Conservation (phyloP, 805 yeast genomes). For the Cyberlindnera bimundalis region DNA sequence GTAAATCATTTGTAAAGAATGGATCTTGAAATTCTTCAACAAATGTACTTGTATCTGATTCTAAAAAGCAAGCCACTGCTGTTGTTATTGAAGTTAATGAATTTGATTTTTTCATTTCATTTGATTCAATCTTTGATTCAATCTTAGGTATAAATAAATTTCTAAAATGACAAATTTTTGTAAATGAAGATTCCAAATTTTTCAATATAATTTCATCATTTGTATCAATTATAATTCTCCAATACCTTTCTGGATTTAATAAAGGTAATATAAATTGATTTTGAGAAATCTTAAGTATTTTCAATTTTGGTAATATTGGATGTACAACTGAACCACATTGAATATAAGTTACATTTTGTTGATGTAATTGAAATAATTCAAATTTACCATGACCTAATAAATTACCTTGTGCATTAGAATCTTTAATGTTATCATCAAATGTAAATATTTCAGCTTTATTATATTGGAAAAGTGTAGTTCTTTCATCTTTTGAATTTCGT, state of each 20-base stretch:
- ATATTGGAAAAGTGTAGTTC: slow-evolving; percentile 18
- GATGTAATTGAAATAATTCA: slow-evolving; percentile 56
- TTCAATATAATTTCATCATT: slow-evolving; percentile 13
- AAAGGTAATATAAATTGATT: slow-evolving; percentile 59
- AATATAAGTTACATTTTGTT: slow-evolving; percentile 54
- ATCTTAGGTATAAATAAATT: slow-evolving; percentile 31
- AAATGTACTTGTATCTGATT: slow-evolving; percentile 35
- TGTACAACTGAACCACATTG: slow-evolving; percentile 66
- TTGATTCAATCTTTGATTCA: too few relatives aligned
- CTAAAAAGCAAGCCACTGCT: slow-evolving; percentile 35
- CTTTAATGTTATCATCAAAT: slow-evolving; percentile 23
- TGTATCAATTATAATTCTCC: slow-evolving; percentile 48
- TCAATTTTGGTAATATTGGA: slow-evolving; percentile 66
- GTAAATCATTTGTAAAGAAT: slow-evolving; percentile 2
- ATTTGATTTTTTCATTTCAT: slow-evolving; percentile 1
- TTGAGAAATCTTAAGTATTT: slow-evolving; percentile 47
- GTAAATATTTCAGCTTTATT: slow-evolving; percentile 23
- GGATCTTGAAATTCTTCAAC: slow-evolving; percentile 29
- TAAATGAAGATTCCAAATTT: slow-evolving; percentile 28
- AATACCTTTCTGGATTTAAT: slow-evolving; percentile 71
- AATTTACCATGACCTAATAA: slow-evolving; percentile 59
- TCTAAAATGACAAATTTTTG: slow-evolving; percentile 39
- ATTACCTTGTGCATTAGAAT: slow-evolving; percentile 34
- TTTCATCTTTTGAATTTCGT: too few relatives aligned
- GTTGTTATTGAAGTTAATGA: slow-evolving; percentile 32